phyloP scores from a whole-genome alignment of 352 stramenopile species.

The Thalassiosira ordinaria region DNA sequence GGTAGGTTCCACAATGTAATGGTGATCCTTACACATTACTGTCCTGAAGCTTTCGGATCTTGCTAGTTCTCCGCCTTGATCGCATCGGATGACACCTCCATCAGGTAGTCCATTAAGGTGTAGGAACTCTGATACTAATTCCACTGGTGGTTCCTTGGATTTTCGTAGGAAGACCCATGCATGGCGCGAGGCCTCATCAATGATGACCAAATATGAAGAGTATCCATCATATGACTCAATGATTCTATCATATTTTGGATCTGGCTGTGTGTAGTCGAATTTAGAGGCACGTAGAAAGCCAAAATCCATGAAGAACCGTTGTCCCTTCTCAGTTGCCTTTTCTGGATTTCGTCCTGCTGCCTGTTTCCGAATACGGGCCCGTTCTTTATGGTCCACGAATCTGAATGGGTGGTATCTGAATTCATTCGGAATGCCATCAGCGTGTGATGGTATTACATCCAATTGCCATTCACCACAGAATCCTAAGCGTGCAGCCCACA shows the following conservation, averaged over 20 bases:
- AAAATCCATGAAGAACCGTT: conserved; percentile 33
- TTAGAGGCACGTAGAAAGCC: conserved; percentile 19
- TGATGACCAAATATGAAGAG: conserved; percentile 15
- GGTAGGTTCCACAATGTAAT: conserved; percentile 34
- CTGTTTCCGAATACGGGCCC: conserved; percentile 7
- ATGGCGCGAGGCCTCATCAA: conserved; percentile 15
- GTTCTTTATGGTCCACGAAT: conserved; percentile 27
- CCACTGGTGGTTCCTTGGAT: conserved; percentile 27
- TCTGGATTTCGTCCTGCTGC: background rate
- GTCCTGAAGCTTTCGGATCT: background rate
- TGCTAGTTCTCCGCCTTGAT: conserved; percentile 33
- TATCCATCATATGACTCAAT: conserved; percentile 29
- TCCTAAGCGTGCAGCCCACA: conserved; percentile 28
- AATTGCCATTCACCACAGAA: conserved; percentile 14
- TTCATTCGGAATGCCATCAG: conserved; percentile 4
- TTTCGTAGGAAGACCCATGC: conserved; percentile 12
- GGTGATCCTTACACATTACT: background rate
- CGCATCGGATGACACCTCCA: conserved; percentile 18
- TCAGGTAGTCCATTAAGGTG: background rate
- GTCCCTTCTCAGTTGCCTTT: background rate
- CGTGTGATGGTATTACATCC: background rate
- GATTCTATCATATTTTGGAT: conserved; percentile 5
- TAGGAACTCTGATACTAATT: background rate
- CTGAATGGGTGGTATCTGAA: conserved; percentile 31
- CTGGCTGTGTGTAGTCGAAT: background rate